Percentiles rank a stretch among this genome's conserved stretches.
Conservation (phyloP, 225 moss, liverwort and hornwort genomes). For the Antitrichia curtipendula region DNA sequence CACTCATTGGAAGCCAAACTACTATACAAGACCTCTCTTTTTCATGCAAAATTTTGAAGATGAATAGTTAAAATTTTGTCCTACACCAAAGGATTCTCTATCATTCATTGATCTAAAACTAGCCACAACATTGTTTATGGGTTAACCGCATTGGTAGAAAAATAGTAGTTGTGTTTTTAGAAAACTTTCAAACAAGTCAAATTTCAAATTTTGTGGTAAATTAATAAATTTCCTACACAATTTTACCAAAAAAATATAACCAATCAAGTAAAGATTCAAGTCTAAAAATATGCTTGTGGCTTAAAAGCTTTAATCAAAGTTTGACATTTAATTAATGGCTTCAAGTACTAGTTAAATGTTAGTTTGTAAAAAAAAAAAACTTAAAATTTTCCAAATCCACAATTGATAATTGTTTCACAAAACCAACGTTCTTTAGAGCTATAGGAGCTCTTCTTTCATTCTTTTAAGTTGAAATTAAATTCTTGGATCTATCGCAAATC, state of each 20-base stretch:
- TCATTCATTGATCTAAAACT: too few species aligned
- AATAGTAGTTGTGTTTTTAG: neutral
- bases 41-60: too few species aligned
- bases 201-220: neutral
- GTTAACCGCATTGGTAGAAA: neutral
- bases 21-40: too few species aligned
- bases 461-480: neutral
- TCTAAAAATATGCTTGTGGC: accelerated
- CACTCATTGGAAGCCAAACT: too few species aligned
- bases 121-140: too few species aligned
- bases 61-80: too few species aligned
- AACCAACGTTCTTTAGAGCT: neutral
- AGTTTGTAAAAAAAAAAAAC: neutral
- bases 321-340: neutral
- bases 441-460: neutral
- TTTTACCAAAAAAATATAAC: neutral
- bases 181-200: neutral
- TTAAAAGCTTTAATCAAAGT: neutral
- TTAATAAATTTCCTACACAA: neutral
- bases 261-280: neutral
- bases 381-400: neutral
- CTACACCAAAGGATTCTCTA: too few species aligned
- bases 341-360: neutral
- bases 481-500: neutral
- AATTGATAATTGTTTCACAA: neutral